Conservation (phyloP, 2,329 filamentous ascomycete species). For the Intubia oerlemansii region DNA sequence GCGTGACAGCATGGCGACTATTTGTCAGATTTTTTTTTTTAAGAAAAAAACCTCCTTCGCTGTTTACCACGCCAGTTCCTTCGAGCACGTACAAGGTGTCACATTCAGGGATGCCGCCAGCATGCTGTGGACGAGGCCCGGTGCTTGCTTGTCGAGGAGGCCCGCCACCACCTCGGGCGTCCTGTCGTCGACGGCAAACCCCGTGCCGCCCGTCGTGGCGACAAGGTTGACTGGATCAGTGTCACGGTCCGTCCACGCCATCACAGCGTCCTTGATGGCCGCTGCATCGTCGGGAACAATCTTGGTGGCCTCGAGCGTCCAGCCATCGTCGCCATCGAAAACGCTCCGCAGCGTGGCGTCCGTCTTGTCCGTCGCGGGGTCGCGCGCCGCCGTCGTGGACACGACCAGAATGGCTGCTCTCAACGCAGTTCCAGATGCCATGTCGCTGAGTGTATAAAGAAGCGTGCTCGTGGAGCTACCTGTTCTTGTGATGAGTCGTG, state of each 20-base stretch:
- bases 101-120: slow-evolving; percentile 62
- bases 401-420: slow-evolving; percentile 65
- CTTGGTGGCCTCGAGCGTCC: slow-evolving; percentile 44
- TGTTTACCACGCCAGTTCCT: too few species aligned
- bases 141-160: slow-evolving; percentile 65
- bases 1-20: slow-evolving; percentile 91
- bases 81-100: slow-evolving; percentile 67
- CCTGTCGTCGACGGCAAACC: slow-evolving; percentile 65
- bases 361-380: slow-evolving; percentile 61
- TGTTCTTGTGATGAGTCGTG: too few species aligned
- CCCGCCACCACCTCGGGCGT: slow-evolving; percentile 81
- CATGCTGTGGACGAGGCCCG: slow-evolving; percentile 91
- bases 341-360: slow-evolving; percentile 44
- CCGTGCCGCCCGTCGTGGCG: slow-evolving; percentile 79
- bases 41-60: too few species aligned
- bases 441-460: too few species aligned
- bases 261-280: slow-evolving; percentile 55
- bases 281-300: slow-evolving; percentile 63
- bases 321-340: slow-evolving; percentile 44
- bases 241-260: slow-evolving; percentile 50
- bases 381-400: slow-evolving; percentile 70
- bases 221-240: slow-evolving; percentile 60
- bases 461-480: too few species aligned
- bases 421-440: too few species aligned
- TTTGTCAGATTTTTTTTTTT: too few species aligned